Evolutionary conservation across 495 filamentous ascomycete species (phyloP).

Genomic region (Penicillium cosmopolitanum): DNA sequence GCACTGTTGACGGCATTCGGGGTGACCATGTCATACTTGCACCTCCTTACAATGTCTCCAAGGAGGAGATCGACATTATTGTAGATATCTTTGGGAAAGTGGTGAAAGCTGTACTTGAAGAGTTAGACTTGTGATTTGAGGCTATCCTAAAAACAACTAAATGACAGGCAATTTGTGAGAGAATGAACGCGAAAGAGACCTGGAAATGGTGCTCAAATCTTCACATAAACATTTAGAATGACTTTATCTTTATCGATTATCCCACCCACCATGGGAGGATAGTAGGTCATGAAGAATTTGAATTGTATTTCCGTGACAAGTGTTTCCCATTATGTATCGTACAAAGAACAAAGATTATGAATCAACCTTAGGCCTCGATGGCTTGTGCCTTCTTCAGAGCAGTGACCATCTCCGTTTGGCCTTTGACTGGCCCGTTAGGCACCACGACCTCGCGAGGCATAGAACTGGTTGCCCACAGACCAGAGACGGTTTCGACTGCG

Average conservation of each 20-base stretch:
- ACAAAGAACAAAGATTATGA: constrained; percentile 17
- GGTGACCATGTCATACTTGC: constrained; percentile 80
- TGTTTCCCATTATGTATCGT: constrained; percentile 24
- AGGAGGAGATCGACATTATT: constrained; percentile 64
- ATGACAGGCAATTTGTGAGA: constrained; percentile 9
- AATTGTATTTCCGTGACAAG: not conserved
- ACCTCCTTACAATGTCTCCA: constrained; percentile 71
- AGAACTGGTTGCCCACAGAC: constrained; percentile 60
- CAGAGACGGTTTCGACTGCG: constrained; percentile 86
- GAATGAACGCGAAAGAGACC: not conserved
- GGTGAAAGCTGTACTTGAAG: constrained; percentile 37
- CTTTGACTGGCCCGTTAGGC: constrained; percentile 25
- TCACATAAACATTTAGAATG: too few relatives aligned
- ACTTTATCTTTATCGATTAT: too few relatives aligned
- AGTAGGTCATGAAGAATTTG: not conserved
- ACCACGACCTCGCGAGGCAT: constrained; percentile 23
- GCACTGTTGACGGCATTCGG: constrained; percentile 64
- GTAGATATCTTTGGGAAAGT: constrained; percentile 46
- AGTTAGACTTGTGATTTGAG: constrained; percentile 15
- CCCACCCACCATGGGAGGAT: too few relatives aligned
- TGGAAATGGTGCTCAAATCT: not conserved
- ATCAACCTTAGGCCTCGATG: constrained; percentile 34
- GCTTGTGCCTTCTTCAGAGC: constrained; percentile 26
- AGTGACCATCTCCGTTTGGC: constrained; percentile 16
- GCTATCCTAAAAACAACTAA: not conserved